These are phyloP conservation scores for Rubia tinctorum DNA, from an alignment of 305 asterid species.

Conservation along the genomic window DNA sequence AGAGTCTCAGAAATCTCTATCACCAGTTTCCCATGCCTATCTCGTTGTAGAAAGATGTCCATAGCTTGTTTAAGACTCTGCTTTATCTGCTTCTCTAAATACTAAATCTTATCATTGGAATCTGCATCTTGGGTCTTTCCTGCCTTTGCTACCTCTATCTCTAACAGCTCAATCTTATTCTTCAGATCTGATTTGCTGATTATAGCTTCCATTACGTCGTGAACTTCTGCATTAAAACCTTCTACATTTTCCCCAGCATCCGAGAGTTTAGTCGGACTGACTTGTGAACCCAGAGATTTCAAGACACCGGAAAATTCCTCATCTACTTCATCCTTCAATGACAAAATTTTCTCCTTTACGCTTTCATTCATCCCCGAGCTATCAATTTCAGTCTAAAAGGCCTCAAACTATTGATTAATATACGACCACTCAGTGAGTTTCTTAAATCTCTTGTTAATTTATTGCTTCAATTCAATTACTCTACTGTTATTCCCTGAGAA, in stretches of 20 bases:
- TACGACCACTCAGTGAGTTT: conserved; percentile 46
- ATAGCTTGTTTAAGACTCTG: conserved; percentile 45
- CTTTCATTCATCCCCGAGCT: conserved; percentile 46
- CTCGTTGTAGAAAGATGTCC: conserved; percentile 39
- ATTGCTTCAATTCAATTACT: conserved; percentile 38
- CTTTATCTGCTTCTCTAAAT: conserved; percentile 53
- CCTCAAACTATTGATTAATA: conserved; percentile 50
- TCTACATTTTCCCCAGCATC: conserved; percentile 38
- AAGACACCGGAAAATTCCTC: conserved; percentile 45
- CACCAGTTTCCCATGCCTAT: conserved; percentile 46
- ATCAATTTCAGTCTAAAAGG: conserved; percentile 52
- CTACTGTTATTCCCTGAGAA: conserved; percentile 31
- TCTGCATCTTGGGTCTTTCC: conserved; percentile 45
- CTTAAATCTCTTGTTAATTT: conserved; percentile 47
- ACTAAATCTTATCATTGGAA: conserved; percentile 48
- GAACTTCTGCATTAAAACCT: conserved; percentile 44
- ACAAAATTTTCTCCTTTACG: conserved; percentile 53
- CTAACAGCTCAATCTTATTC: conserved; percentile 59
- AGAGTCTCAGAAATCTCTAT: conserved; percentile 41
- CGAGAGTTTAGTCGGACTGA: conserved; percentile 29
- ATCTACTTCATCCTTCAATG: conserved; percentile 47
- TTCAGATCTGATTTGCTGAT: conserved; percentile 56
- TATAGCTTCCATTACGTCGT: conserved; percentile 40
- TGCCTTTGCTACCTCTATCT: conserved; percentile 47
- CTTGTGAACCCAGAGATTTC: conserved; percentile 45